Conservation (phyloP, 441 rosid genomes). For the Aquilaria agallochum region DNA sequence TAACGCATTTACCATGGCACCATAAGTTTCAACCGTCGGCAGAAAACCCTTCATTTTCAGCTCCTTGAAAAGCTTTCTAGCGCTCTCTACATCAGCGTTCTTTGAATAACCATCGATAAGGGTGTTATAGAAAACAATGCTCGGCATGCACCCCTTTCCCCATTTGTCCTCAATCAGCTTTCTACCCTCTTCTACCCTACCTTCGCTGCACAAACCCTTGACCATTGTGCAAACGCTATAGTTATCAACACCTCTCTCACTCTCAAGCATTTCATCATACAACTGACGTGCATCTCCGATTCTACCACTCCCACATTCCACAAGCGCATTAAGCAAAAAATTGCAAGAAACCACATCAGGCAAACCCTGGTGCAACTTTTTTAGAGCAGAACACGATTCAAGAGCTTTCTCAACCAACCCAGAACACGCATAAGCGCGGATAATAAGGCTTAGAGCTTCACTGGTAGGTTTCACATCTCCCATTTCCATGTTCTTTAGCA, state of each 20-base stretch:
- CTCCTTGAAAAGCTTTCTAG: slow-evolving; percentile 48
- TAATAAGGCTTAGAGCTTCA: slow-evolving; percentile 58
- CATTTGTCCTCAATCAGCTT: slow-evolving; percentile 61
- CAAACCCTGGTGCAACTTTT: slow-evolving; percentile 25
- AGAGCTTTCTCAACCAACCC: slow-evolving; percentile 50
- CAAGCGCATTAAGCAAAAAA: slow-evolving; percentile 45
- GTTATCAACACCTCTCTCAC: slow-evolving; percentile 50
- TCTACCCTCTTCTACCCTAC: slow-evolving; percentile 60
- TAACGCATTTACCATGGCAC: slow-evolving; percentile 56
- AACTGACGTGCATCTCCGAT: slow-evolving; percentile 44
- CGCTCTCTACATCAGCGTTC: slow-evolving; percentile 42
- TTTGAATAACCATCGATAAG: slow-evolving; percentile 72
- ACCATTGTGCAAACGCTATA: slow-evolving; percentile 65
- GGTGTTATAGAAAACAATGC: slow-evolving; percentile 70
- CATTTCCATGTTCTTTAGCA: slow-evolving; percentile 36
- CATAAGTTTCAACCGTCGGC: slow-evolving; percentile 66
- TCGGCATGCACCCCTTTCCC: slow-evolving; percentile 82
- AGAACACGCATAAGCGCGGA: slow-evolving; percentile 52
- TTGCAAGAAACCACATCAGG: slow-evolving; percentile 71
- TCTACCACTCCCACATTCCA: slow-evolving; percentile 22
- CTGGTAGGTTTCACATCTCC: slow-evolving; percentile 41
- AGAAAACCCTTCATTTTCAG: slow-evolving; percentile 67
- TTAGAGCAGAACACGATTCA: slow-evolving; percentile 35
- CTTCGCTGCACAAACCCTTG: slow-evolving; percentile 66
- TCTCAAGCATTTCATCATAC: slow-evolving; percentile 57